These are phyloP conservation scores for Pseudogymnoascus destructans DNA, from an alignment of 2,329 filamentous ascomycete species.

Conservation along the genomic window DNA sequence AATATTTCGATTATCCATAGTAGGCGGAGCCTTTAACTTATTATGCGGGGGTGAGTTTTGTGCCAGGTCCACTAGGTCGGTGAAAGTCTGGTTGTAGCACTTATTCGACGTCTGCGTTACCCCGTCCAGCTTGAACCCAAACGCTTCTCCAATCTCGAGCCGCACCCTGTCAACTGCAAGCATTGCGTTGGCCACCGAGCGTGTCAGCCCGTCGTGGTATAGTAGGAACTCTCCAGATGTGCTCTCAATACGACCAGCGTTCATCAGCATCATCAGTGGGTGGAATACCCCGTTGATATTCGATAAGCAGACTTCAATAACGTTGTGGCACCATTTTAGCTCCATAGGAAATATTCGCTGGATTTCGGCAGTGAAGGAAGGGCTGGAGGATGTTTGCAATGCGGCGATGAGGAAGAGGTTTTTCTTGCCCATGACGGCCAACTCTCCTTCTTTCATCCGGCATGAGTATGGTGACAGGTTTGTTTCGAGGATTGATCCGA, in stretches of 20 bases:
- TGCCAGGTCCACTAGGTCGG: conserved; percentile 19
- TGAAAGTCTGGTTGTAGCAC: conserved; percentile 20
- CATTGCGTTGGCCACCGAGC: conserved; percentile 14
- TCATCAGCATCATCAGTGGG: conserved; percentile 22
- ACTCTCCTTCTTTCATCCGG: conserved; percentile 16
- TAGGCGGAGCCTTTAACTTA: conserved; percentile 16
- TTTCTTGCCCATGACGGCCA: conserved; percentile 18
- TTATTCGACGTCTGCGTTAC: conserved; percentile 20
- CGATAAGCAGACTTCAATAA: conserved; percentile 20
- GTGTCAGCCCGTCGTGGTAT: background rate
- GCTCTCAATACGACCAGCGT: conserved; percentile 22
- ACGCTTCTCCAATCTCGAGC: conserved; percentile 17
- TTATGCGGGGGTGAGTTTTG: conserved; percentile 20
- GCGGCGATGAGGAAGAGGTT: conserved; percentile 7
- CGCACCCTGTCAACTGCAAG: conserved; percentile 18
- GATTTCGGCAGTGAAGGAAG: conserved; percentile 10
- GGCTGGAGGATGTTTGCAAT: background rate
- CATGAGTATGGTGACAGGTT: conserved; percentile 21
- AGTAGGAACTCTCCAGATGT: conserved; percentile 20
- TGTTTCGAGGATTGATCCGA: conserved; percentile 19
- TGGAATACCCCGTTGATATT: conserved; percentile 24
- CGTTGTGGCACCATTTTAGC: conserved; percentile 21
- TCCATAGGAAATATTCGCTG: conserved; percentile 17
- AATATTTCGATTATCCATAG: conserved; percentile 18
- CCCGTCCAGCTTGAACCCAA: conserved; percentile 18